Evolutionary conservation across 2,329 filamentous ascomycete genomes (phyloP).

Genomic region (Zymoseptoria crescenta): DNA sequence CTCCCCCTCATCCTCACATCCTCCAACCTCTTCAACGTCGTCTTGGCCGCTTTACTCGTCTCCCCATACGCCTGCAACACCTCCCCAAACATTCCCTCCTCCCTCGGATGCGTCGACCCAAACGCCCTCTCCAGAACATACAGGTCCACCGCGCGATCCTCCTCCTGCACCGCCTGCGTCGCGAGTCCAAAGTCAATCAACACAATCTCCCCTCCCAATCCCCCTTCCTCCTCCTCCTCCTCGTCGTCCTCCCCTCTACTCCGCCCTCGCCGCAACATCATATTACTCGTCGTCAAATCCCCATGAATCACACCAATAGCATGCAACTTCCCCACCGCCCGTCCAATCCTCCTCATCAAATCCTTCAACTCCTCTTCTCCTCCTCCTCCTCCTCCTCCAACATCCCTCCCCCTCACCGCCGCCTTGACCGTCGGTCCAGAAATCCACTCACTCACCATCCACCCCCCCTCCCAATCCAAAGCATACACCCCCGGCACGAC

Average conservation of each 20-base stretch:
- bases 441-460: slow-evolving; percentile 81
- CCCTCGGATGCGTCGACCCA: slow-evolving; percentile 83
- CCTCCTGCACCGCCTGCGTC: slow-evolving; percentile 70
- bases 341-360: slow-evolving; percentile 30
- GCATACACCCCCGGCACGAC: slow-evolving; percentile 75
- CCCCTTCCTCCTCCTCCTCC: slow-evolving; percentile 4
- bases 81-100: slow-evolving; percentile 73
- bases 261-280: slow-evolving; percentile 60
- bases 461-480: slow-evolving; percentile 54
- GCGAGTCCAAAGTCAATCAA: slow-evolving; percentile 94
- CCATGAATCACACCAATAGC: slow-evolving; percentile 82
- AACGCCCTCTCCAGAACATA: slow-evolving; percentile 95
- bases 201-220: slow-evolving; percentile 64
- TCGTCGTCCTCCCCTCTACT: slow-evolving; percentile 1
- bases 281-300: slow-evolving; percentile 92
- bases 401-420: slow-evolving; percentile 45
- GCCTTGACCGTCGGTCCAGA: slow-evolving; percentile 60
- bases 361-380: slow-evolving; percentile 22
- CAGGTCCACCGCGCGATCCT: slow-evolving; percentile 90
- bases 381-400: slow-evolving; percentile 16
- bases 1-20: slow-evolving; percentile 88
- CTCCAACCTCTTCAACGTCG: slow-evolving; percentile 73
- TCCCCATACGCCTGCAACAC: slow-evolving; percentile 67
- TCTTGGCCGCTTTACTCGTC: slow-evolving; percentile 65
- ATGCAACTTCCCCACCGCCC: slow-evolving; percentile 52